phyloP scores from a whole-genome alignment of 2,329 filamentous ascomycete species.

The Curvularia sp. region DNA sequence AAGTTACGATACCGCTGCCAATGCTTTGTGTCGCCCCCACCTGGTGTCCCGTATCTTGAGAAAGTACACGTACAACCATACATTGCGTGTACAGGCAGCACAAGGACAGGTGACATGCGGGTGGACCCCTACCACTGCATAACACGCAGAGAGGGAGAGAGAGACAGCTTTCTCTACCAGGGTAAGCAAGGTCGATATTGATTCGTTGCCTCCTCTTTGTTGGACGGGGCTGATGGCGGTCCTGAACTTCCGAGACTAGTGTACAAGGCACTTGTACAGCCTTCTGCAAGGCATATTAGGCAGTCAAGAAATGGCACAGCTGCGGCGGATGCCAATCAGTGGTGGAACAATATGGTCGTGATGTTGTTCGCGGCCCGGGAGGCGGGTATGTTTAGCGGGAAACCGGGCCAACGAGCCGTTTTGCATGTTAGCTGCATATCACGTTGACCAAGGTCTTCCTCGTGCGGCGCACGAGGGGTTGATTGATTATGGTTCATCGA shows the following conservation, averaged over 20 bases:
- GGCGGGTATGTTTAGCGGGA: constrained; percentile 39
- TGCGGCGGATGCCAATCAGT: constrained; percentile 26
- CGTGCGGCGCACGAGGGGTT: constrained; percentile 32
- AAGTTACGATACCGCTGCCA: constrained; percentile 21
- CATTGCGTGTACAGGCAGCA: constrained; percentile 30
- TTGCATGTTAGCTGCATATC: constrained; percentile 34
- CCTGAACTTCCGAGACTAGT: constrained; percentile 44
- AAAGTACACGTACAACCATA: constrained; percentile 25
- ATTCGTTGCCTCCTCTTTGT: constrained; percentile 34
- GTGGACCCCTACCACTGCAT: constrained; percentile 32
- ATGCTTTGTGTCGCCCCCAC: constrained; percentile 13
- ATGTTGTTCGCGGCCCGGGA: constrained; percentile 38
- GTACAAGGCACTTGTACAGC: constrained; percentile 27
- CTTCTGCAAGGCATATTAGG: constrained; percentile 29
- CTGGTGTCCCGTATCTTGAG: constrained; percentile 14
- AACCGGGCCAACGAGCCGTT: constrained; percentile 36
- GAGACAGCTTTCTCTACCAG: constrained; percentile 25
- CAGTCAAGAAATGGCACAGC: constrained; percentile 20
- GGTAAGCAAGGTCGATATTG: constrained; percentile 29
- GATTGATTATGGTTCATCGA: constrained; percentile 23
- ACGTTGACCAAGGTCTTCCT: constrained; percentile 25
- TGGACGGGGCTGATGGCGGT: constrained; percentile 44
- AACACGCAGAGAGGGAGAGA: constrained; percentile 22
- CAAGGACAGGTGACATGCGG: constrained; percentile 30
- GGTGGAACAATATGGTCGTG: constrained; percentile 47